These are phyloP conservation scores for Hygrophila difformis DNA, from an alignment of 257 asterid genomes.

Conservation along the genomic window DNA sequence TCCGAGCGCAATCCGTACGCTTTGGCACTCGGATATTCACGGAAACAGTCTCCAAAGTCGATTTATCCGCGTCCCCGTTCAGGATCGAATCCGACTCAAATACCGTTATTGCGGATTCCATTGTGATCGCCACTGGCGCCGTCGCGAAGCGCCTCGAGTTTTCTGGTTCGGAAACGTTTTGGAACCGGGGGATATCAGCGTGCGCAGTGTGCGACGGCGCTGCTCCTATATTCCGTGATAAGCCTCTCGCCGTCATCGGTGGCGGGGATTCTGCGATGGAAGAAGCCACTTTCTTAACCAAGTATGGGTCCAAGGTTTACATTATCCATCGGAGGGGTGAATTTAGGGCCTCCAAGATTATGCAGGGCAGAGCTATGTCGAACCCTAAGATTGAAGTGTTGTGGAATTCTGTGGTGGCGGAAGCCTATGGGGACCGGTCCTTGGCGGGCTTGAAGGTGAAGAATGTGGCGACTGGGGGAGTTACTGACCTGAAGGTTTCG, in stretches of 20 bases:
- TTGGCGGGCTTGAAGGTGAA: conserved; percentile 76
- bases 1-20: conserved; percentile 54
- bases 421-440: conserved; percentile 66
- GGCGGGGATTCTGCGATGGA: conserved; percentile 99
- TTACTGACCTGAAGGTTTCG: conserved; percentile 48
- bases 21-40: conserved; percentile 64
- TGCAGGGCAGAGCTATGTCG: conserved; percentile 61
- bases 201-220: conserved; percentile 98
- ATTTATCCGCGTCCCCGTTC: conserved; percentile 53
- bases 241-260: conserved; percentile 83
- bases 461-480: conserved; percentile 54
- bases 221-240: conserved; percentile 77
- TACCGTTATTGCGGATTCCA: conserved; percentile 72
- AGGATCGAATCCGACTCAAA: conserved; percentile 40
- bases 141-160: conserved; percentile 68
- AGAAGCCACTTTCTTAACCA: conserved; percentile 80
- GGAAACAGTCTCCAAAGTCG: conserved; percentile 65
- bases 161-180: conserved; percentile 60
- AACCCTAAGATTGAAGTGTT: conserved; percentile 68
- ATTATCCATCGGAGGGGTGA: conserved; percentile 74
- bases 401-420: conserved; percentile 65
- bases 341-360: conserved; percentile 88
- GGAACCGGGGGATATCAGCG: conserved; percentile 94
- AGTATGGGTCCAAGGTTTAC: conserved; percentile 88
- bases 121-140: conserved; percentile 80